Evolutionary conservation across 306 rosid species (phyloP), one percentile per base, ranked within the genome.

Genomic region (Quercus cerris): DNA sequence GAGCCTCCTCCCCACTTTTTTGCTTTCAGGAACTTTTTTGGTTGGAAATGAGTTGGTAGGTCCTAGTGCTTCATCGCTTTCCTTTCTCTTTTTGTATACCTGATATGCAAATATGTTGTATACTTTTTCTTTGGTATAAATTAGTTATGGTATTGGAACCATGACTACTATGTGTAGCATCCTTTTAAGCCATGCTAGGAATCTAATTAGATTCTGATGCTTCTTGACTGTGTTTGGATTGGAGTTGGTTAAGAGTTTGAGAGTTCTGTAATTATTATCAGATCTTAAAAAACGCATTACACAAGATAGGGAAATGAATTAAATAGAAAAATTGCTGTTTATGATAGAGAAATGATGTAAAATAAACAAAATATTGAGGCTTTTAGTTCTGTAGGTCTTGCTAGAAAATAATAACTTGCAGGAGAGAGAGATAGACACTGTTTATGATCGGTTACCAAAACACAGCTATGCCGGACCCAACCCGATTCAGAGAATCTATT

Each of bases 351-450:
- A 49, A 49, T 49, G 54, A 49, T 49, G 54, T 49, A 49, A 10
- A 10, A 49, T 12, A 12, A 49, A 49, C 17, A 49, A 64, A 61
- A 63, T 4, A 79, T 80, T 9, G 30, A 73, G 78, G 69, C 51
- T 73, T 25, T 72, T 73, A 54, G 1, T 14, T 54, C 28, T 74
- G 74, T 13, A 35, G 59, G 57, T 64, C 51, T 80, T 73, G 69
- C 56, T 54, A 12, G 14, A 72, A 57, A 80, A 52, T 5, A 67
- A 66, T 68, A 23, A 17, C 17, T 28, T 31, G 78, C 56, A 25
- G 46, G 31, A 77, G 31, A 66, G 58, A 54, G 68, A 11, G 66
- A 57, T 70, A 11, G 56, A 57, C 70, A 66, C 41, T 57, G 56
- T 17, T 41, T 69, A 20, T 69, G 49, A 58, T 49, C 33, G 7